A percentile compares a stretch with the other conserved stretches of the same genome.
phyloP scores from a whole-genome alignment of 2,329 filamentous ascomycete genomes.

The Pyrenochaeta sp. region DNA sequence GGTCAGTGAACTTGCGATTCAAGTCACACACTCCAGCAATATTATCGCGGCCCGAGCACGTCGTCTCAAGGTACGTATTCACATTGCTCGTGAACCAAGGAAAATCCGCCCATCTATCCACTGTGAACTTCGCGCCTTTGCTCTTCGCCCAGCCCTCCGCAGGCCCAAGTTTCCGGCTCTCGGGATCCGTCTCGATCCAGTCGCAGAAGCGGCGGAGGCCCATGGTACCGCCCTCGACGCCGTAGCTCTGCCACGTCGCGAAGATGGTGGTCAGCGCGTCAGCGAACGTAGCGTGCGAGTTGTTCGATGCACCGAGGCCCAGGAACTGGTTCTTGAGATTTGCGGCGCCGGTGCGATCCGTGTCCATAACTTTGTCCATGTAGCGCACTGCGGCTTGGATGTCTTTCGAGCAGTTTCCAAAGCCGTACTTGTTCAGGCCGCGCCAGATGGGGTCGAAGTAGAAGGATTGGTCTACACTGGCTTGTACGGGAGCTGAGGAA shows the following conservation, averaged over 20 bases:
- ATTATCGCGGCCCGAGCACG: constrained; percentile 48
- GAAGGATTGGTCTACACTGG: constrained; percentile 57
- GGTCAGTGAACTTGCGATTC: constrained; percentile 41
- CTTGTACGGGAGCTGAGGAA: constrained; percentile 53
- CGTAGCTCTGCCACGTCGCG: constrained; percentile 54
- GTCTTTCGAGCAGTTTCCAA: constrained; percentile 58
- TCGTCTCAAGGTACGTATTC: constrained; percentile 50
- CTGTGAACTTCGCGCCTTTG: constrained; percentile 51
- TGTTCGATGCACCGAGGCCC: constrained; percentile 54
- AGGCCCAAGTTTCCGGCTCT: constrained; percentile 45
- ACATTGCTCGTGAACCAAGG: constrained; percentile 46
- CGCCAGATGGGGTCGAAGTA: constrained; percentile 61
- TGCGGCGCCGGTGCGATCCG: constrained; percentile 40
- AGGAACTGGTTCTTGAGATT: constrained; percentile 59
- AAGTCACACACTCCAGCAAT: constrained; percentile 47
- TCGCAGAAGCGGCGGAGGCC: constrained; percentile 56
- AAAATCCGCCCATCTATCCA: constrained; percentile 53
- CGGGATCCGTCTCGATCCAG: constrained; percentile 54
- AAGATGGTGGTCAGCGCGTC: constrained; percentile 52
- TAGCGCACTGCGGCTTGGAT: constrained; percentile 58
- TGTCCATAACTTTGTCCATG: constrained; percentile 56
- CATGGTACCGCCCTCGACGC: constrained; percentile 45
- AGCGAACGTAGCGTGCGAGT: constrained; percentile 57
- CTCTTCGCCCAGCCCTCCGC: constrained; percentile 51
- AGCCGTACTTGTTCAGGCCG: constrained; percentile 53